These are phyloP conservation scores for Capsicum rhomboideum DNA, from an alignment of 257 asterid genomes.

Conservation along the genomic window DNA sequence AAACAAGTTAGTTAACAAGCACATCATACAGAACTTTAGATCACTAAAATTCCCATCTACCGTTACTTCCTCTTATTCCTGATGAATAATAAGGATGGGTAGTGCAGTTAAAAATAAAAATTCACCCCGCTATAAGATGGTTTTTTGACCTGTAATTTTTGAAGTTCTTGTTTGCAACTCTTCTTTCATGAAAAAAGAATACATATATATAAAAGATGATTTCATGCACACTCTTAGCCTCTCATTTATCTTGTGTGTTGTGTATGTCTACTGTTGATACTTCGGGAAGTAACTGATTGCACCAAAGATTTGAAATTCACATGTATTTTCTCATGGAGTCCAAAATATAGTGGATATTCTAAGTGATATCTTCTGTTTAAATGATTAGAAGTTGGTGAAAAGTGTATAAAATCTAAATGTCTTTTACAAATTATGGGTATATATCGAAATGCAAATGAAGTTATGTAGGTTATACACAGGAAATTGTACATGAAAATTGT, in stretches of 20 bases:
- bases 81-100: neutral
- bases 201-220: too few relatives aligned
- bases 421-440: neutral
- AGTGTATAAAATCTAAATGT: neutral
- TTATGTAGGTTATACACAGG: neutral
- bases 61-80: neutral
- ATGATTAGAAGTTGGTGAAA: neutral
- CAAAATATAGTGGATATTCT: neutral
- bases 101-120: too few relatives aligned
- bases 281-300: neutral
- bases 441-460: neutral
- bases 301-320: neutral
- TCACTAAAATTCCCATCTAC: neutral
- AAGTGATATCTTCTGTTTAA: neutral
- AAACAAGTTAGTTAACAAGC: neutral
- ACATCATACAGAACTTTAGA: conserved; percentile 6
- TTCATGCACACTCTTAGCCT: too few relatives aligned
- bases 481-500: neutral
- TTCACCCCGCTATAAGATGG: neutral
- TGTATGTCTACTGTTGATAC: neutral
- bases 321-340: neutral
- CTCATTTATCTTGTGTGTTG: too few relatives aligned
- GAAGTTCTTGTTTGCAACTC: neutral
- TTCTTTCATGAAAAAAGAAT: neutral
- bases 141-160: neutral